Evolutionary conservation across 2,329 filamentous ascomycete species (phyloP), one percentile per base, ranked within the genome.

Genomic region (Stagonosporopsis tanaceti): DNA sequence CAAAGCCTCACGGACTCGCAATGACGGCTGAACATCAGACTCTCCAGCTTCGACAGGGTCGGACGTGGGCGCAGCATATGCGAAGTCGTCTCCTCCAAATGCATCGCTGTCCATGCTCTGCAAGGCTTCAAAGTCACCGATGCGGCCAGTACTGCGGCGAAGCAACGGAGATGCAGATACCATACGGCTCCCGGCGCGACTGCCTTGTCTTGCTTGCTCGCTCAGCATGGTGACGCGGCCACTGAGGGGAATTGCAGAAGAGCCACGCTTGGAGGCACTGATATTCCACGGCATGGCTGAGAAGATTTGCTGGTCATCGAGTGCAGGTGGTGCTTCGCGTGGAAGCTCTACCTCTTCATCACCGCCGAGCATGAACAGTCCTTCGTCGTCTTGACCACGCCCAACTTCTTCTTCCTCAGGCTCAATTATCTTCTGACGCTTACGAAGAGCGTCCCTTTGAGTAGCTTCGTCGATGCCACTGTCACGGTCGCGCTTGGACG

Each of bases 271-370:
- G 2, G 85, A 86, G 3, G 83, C 81, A 7, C 81, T 85, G 41
- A 84, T 77, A 62, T 90, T 90, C 88, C 88, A 91, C 11, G 88
- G 88, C 82, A 90, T 87, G n/a, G 83, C 78, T 4, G 84, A 85
- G 24, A 85, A 85, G 27, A 85, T 83, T 45, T 88, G 84, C 50
- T 88, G 85, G 57, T 96, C 90, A 4, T 86, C 85, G 50, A 95
- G 82, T 7, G 85, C 84, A 0, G 85, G 82, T 0, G 81, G 84
- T 1, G 85, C 89, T 39, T 91, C 86, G 76, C 91, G 86, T 20
- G 88, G 90, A 24, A 91, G 75, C 73, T 96, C 92, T 20, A 89
- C 74, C 8, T 84, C 84, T 12, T 84, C 84, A 61, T 80, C 68
- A 9, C 68, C 70, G 17, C 63, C 62, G n/a, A 59, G 53, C 44